Base-by-base conservation (phyloP, 2,329 filamentous ascomycete species). In the Aureobasidium sp. region DNA sequence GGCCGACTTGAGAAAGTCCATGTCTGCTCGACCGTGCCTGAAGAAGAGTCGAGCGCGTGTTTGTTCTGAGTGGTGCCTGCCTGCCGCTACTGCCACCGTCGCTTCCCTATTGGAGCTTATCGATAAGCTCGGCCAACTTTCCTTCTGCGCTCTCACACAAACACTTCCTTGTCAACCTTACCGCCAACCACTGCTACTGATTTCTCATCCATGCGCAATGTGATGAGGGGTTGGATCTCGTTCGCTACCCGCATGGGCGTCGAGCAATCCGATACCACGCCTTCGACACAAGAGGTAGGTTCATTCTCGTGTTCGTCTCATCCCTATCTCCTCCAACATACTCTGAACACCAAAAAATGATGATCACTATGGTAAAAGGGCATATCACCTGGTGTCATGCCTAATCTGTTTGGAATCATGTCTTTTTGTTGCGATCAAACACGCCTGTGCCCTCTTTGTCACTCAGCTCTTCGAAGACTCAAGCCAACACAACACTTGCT, bases 1-100 rank as follows among this genome's bases (percentile, higher is more conserved):
- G 58, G 94, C 94, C 65, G 92, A 97, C 78, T 97, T 97, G 72
- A 99, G 84, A 72, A 97, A 97, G 75, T 99, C 92, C 94, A 99
- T 99, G 31, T 29, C 25, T 60, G 45, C 22, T 22, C 39, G 29
- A 7, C 37, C 15, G 34, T n/a, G 20, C 11, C 31, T 25, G 31
- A 17, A 42, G 31, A 17, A 31, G 36, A 39, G 20, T 55, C 49
- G 20, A 37, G 34, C 41, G 20, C 20, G 31, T 8, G 17, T 45
- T 31, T 34, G 41, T 56, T 17, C n/a, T 8, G 15, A 27, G 31
- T 39, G n/a, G 37, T 58, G 31, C 31, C 31, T 58, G 55, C 20
- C 22, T 39, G 45, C 25, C 31, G 17, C 27, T 29, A 15, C 55
- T 58, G 53, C 53, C 53, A 39, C 51, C 51, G 51, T 55, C 51